These are phyloP conservation scores for Herpetomonas samuelpessoai DNA, from an alignment of 208 protist genomes.

Conservation along the genomic window DNA sequence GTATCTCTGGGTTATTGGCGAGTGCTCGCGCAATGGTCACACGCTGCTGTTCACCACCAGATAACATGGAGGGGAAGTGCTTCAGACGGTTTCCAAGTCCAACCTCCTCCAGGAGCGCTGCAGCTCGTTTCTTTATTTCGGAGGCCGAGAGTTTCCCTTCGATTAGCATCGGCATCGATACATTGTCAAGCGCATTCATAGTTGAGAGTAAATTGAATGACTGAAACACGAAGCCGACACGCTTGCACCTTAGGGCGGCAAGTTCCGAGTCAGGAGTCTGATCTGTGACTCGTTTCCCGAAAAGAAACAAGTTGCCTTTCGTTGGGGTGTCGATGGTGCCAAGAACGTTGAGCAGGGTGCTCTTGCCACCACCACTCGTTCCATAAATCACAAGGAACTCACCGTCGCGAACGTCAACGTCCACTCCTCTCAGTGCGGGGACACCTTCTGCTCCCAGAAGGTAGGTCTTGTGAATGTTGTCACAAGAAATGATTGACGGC, in stretches of 20 bases:
- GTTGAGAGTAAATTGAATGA: conserved; percentile 96
- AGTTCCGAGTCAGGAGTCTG: conserved; percentile 72
- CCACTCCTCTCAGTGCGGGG: conserved; percentile 92
- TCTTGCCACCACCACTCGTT: conserved; percentile 96
- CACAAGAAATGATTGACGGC: conserved; percentile 72
- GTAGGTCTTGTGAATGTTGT: conserved; percentile 98
- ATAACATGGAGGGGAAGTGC: conserved; percentile 93
- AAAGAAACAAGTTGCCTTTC: conserved; percentile 93
- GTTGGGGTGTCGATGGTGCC: conserved; percentile 97
- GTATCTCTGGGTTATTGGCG: conserved; percentile 92
- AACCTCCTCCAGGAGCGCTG: conserved; percentile 75
- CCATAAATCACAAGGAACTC: conserved; percentile 95
- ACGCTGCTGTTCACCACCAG: conserved; percentile 96
- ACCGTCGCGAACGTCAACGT: conserved; percentile 83
- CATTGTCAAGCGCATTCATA: conserved; percentile 94
- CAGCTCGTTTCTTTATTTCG: conserved; percentile 70
- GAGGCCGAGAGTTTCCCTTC: conserved; percentile 49
- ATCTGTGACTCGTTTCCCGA: conserved; percentile 74
- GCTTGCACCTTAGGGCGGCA: conserved; percentile 58
- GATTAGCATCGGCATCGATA: conserved; percentile 96
- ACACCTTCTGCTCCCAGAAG: conserved; percentile 95
- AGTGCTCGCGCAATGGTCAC: conserved; percentile 95
- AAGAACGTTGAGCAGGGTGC: conserved; percentile 96
- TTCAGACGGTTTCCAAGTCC: conserved; percentile 85
- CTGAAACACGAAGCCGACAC: conserved; percentile 96